Conservation (phyloP, 148 eudicot species). For the Linanthus parryae region DNA sequence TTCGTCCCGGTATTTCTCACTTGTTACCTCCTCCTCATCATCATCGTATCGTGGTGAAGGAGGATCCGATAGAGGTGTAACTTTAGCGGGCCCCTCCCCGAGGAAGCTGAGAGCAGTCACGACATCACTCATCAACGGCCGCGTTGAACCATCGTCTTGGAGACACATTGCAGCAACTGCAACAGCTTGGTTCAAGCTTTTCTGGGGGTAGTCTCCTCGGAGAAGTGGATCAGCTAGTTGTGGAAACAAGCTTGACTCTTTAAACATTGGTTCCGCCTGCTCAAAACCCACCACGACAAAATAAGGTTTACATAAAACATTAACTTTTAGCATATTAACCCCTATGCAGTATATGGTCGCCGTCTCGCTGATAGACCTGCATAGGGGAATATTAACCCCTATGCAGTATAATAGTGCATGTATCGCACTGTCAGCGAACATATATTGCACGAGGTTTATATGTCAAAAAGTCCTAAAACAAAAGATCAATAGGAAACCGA, state of each 20-base stretch:
- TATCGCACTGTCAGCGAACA: too few relatives aligned
- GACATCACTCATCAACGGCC: constrained; percentile 67
- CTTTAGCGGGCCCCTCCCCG: not conserved
- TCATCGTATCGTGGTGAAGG: not conserved
- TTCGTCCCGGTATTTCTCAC: not conserved
- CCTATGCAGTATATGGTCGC: not conserved
- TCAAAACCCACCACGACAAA: constrained; percentile 9
- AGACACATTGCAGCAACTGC: constrained; percentile 88
- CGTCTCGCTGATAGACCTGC: too few relatives aligned
- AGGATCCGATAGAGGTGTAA: not conserved
- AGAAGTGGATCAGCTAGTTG: constrained; percentile 75
- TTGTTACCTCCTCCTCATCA: not conserved
- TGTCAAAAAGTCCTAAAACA: too few relatives aligned
- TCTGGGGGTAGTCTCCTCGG: constrained; percentile 34
- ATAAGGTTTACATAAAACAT: not conserved
- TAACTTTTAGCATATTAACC: not conserved
- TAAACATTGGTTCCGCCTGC: constrained; percentile 79
- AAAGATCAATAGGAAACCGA: not conserved
- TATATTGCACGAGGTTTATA: too few relatives aligned
- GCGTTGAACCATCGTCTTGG: constrained; percentile 63
- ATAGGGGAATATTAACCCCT: too few relatives aligned
- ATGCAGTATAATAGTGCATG: too few relatives aligned
- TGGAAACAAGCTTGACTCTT: constrained; percentile 57
- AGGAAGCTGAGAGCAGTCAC: constrained; percentile 63
- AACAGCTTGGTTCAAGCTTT: constrained; percentile 73